Percentiles rank a stretch among this genome's conserved stretches.
Conservation (phyloP, 176 grass and related monocot species). For the Lolium multiflorum region DNA sequence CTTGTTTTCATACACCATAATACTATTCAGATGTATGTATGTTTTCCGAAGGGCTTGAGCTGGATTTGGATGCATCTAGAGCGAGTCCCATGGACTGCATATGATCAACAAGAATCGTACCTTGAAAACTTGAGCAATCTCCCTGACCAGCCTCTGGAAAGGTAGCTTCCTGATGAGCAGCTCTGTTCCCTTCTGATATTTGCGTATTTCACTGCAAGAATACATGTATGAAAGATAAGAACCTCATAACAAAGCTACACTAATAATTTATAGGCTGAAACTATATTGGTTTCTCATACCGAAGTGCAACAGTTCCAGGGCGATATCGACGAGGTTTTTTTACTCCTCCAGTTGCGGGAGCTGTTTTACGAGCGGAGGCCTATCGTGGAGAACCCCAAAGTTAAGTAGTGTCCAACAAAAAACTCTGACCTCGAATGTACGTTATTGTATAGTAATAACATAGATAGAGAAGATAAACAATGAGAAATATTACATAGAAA, state of each 20-base stretch:
- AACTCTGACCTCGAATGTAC: too few species aligned
- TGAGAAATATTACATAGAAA: not conserved
- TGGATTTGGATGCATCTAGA: not conserved
- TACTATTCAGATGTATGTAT: not conserved
- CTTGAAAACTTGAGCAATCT: conserved; percentile 46
- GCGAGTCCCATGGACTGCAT: too few species aligned
- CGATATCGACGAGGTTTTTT: not conserved
- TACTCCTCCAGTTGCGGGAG: conserved; percentile 6
- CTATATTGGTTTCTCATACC: not conserved
- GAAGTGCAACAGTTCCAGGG: conserved; percentile 22
- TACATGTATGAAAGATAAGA: not conserved
- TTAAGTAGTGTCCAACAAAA: not conserved
- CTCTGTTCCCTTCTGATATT: conserved; percentile 7
- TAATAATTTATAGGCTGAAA: too few species aligned
- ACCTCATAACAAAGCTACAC: not conserved
- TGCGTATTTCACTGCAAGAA: not conserved
- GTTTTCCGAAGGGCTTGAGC: too few species aligned
- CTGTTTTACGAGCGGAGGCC: conserved; percentile 29
- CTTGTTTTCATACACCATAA: not conserved
- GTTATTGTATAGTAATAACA: not conserved
- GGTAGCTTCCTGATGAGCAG: conserved; percentile 11
- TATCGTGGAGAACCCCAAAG: not conserved
- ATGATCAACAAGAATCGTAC: not conserved
- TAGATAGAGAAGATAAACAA: not conserved
- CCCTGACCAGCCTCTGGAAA: conserved; percentile 42